phyloP scores from a whole-genome alignment of 2,329 filamentous ascomycete species.

The Geoglossum cookeanum region DNA sequence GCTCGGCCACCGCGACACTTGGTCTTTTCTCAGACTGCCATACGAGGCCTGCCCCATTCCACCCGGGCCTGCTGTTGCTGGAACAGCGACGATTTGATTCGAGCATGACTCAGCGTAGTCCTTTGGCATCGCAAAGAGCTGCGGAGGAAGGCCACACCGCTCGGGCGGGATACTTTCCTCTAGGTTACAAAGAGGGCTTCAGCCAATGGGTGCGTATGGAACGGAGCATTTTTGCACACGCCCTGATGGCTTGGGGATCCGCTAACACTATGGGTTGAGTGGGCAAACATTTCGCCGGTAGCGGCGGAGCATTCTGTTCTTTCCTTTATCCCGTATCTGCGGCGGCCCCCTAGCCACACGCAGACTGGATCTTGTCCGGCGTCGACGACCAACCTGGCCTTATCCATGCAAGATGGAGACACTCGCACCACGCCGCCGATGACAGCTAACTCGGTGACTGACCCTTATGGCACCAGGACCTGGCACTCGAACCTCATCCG shows the following conservation, averaged over 20 bases:
- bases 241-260: background rate
- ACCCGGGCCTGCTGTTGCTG: conserved; percentile 14
- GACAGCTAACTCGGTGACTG: conserved; percentile 32
- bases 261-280: conserved; percentile 31
- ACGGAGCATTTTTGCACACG: background rate
- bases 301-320: conserved; percentile 78
- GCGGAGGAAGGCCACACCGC: conserved; percentile 18
- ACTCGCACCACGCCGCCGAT: conserved; percentile 22
- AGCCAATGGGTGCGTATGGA: conserved; percentile 59
- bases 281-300: conserved; percentile 65
- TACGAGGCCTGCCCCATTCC: conserved; percentile 12
- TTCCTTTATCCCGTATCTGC: conserved; percentile 65
- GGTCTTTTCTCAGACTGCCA: conserved; percentile 9
- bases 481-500: conserved; percentile 77
- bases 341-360: conserved; percentile 47
- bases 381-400: conserved; percentile 22
- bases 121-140: conserved; percentile 28
- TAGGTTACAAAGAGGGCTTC: conserved; percentile 81
- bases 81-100: conserved; percentile 12
- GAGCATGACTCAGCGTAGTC: conserved; percentile 23
- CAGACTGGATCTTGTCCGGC: conserved; percentile 38
- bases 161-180: conserved; percentile 43
- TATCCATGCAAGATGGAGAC: conserved; percentile 20
- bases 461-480: conserved; percentile 67
- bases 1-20: background rate